Percentiles rank a stretch among this genome's conserved stretches.
phyloP scores from a whole-genome alignment of 202 grass and related monocot species.

The Saccharum hybrid region DNA sequence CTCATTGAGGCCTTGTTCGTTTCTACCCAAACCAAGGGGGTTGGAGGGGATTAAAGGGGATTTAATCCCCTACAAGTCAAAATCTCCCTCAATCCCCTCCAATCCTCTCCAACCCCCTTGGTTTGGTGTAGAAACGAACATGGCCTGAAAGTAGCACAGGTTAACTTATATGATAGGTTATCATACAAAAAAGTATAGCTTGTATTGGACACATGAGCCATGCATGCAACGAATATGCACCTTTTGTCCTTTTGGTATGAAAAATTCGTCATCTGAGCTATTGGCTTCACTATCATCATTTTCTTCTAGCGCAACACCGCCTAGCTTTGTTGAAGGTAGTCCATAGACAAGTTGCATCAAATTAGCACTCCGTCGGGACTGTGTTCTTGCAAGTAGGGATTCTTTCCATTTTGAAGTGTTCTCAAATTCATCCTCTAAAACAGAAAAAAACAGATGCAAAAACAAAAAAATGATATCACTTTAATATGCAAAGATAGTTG shows the following conservation, averaged over 20 bases:
- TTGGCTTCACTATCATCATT: slow-evolving; percentile 51
- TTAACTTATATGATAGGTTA: slow-evolving; percentile 22
- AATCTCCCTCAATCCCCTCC: too few relatives aligned
- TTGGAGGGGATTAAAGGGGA: too few relatives aligned
- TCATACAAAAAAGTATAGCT: slow-evolving; percentile 29
- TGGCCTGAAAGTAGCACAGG: neutral
- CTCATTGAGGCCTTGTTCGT: neutral
- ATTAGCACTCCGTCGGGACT: slow-evolving; percentile 61
- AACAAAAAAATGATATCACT: neutral
- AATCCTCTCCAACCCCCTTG: too few relatives aligned
- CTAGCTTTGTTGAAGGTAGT: slow-evolving; percentile 47
- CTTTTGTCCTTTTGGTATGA: slow-evolving; percentile 78
- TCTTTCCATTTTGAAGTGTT: slow-evolving; percentile 94
- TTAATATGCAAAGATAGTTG: slow-evolving; percentile 6
- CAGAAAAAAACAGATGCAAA: slow-evolving; percentile 24
- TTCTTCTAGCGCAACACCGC: slow-evolving; percentile 24
- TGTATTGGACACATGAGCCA: neutral
- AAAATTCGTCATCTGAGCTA: slow-evolving; percentile 80
- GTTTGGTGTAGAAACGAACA: too few relatives aligned
- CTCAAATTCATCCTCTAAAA: slow-evolving; percentile 60
- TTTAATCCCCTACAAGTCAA: too few relatives aligned
- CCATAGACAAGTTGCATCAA: slow-evolving; percentile 92
- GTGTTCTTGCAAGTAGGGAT: slow-evolving; percentile 70
- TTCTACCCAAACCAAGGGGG: too few relatives aligned
- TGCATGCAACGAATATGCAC: slow-evolving; percentile 42